Evolutionary conservation across 768 basidiomycete genomes (phyloP), one percentile per base, ranked within the genome.

Genomic region (Leccinum truebloodii): DNA sequence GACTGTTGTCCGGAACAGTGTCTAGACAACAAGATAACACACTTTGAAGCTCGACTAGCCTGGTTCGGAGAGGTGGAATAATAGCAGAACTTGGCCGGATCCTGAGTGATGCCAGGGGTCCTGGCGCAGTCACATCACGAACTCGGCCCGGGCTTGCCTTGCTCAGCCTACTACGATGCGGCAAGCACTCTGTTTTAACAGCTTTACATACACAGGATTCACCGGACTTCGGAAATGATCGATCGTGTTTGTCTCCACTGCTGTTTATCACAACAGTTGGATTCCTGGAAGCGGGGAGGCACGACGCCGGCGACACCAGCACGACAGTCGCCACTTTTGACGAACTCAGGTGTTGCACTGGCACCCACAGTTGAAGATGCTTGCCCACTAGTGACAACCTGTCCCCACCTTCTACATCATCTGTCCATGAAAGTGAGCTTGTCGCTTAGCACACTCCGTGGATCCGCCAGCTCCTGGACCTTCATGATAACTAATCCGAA

Each of bases 351-450:
- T 16, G 14, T 18, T 39, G 4, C 14, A 37, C 35, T 34, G 34
- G 34, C 12, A 34, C 34, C 35, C 13, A 37, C 14, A 37, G 14
- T 37, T 16, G 6, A 37, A 14, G 35, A 32, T 35, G 35, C 2
- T 35, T 5, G 6, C 13, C 34, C 35, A 35, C 13, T 14, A 14
- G 13, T 14, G 35, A 35, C 35, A 35, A 13, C 35, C 13, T 35
- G 35, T 18, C 37, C 16, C 16, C 37, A 39, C 37, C 82, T 78
- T 56, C 54, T 53, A 16, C 24, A 26, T 26, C 77, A 71, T 57
- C 84, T 83, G 22, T 83, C 83, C 16, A 60, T 76, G 14, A 66
- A 65, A 16, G 82, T 62, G 58, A 75, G 14, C 67, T 86, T 50
- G 77, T 85, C 7, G 69, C 71, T 1, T 69, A 70, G 18, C 70